phyloP scores from a whole-genome alignment of 495 filamentous ascomycete genomes.

The Acidiella bohemica region DNA sequence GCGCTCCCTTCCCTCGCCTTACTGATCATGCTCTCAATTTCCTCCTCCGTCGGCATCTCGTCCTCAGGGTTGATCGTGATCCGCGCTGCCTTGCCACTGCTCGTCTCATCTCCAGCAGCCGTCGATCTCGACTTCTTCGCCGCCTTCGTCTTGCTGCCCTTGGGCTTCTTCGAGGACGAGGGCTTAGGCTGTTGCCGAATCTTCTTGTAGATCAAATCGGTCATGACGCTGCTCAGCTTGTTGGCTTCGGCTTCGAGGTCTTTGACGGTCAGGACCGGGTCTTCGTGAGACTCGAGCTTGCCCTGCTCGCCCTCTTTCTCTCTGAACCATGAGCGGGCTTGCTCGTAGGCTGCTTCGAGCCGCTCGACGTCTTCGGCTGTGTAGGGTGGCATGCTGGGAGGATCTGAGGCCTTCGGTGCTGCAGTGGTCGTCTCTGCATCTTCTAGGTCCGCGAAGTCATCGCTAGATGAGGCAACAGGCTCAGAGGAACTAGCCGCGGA shows the following conservation, averaged over 20 bases:
- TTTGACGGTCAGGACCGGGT: constrained; percentile 53
- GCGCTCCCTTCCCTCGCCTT: constrained; percentile 10
- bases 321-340: constrained; percentile 50
- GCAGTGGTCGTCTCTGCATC: constrained; percentile 34
- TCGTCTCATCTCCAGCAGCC: constrained; percentile 1
- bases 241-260: constrained; percentile 48
- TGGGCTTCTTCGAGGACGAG: constrained; percentile 37
- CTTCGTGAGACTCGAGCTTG: constrained; percentile 49
- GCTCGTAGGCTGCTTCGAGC: constrained; percentile 35
- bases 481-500: constrained; percentile 12
- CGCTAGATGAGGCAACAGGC: constrained; percentile 24
- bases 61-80: constrained; percentile 17
- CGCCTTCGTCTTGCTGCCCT: constrained; percentile 21
- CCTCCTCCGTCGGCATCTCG: constrained; percentile 24
- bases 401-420: constrained; percentile 26
- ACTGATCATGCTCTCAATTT: constrained; percentile 21
- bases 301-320: constrained; percentile 50
- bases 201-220: constrained; percentile 59
- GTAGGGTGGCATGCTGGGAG: constrained; percentile 42
- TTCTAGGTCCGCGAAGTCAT: constrained; percentile 52
- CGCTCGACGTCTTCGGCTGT: constrained; percentile 47
- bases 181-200: constrained; percentile 35
- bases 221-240: constrained; percentile 49
- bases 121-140: constrained; percentile 22
- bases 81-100: constrained; percentile 13